phyloP scores from a whole-genome alignment of 768 basidiomycete genomes.

The Xerocomellus intermedius region DNA sequence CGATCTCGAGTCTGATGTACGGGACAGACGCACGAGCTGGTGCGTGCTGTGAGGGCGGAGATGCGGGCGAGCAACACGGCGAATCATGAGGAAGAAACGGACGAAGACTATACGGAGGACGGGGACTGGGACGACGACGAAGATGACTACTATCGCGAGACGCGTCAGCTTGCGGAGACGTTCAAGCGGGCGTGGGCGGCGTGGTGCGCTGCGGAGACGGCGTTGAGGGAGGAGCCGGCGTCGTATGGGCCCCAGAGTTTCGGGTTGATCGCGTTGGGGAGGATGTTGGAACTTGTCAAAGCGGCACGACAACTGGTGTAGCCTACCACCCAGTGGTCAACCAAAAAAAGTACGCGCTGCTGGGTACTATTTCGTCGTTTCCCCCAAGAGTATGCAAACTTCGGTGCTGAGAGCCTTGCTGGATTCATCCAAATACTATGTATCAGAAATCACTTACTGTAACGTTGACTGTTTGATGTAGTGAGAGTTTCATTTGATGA shows the following conservation, averaged over 20 bases:
- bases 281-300: constrained; percentile 41
- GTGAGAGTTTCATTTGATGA: no score
- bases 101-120: constrained; percentile 26
- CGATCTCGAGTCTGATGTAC: neutral
- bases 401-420: constrained; percentile 63
- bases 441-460: neutral
- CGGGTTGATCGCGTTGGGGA: constrained; percentile 33
- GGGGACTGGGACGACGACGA: constrained; percentile 27
- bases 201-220: constrained; percentile 40
- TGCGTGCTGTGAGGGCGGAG: constrained; percentile 36
- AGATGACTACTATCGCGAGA: constrained; percentile 29
- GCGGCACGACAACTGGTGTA: constrained; percentile 15
- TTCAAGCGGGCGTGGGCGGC: constrained; percentile 45
- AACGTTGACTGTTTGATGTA: neutral
- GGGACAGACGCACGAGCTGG: constrained; percentile 39
- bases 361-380: no score
- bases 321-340: no score
- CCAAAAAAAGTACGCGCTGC: no score
- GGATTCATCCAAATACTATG: constrained; percentile 85
- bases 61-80: constrained; percentile 19
- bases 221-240: constrained; percentile 21
- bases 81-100: constrained; percentile 24
- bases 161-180: constrained; percentile 27
- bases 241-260: constrained; percentile 41
- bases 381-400: no score